Evolutionary conservation across 2,329 filamentous ascomycete genomes (phyloP), one percentile per base, ranked within the genome.

Genomic region (Tolypocladium nubicola): DNA sequence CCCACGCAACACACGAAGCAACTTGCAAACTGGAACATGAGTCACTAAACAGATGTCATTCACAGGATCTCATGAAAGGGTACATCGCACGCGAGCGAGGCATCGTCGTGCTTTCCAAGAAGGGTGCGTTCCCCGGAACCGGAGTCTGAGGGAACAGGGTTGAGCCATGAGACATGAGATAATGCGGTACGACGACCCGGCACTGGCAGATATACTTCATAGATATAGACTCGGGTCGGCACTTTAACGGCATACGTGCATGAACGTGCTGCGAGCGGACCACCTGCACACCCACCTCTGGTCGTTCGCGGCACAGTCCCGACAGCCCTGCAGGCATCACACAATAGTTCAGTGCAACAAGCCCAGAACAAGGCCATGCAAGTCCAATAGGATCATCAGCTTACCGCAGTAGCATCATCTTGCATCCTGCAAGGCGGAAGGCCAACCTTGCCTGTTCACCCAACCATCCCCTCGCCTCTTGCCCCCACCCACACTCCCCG

Each of bases 11-110:
- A 52, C 35, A 23, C 26, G 23, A 37, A 21, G 60, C 61, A 52
- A 56, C 4, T 35, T 9, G 30, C 16, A n/a, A 14, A 35, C 10
- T 5, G n/a, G 64, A 61, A 39, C 58, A 63, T 70, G 66, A 71
- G 59, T 72, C 65, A 70, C 70, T 73, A 61, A 73, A 73, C 58
- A 26, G 58, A 33, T 53, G 47, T 52, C n/a, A 38, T 60, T 58
- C 56, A 33, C 60, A 96, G 90, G 89, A 88, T 59, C 79, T 94
- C 30, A 96, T 99, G 89, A 99, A 97, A 74, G 94, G 95, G 45
- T 99, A 99, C 73, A 99, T 99, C 64, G 87, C 93, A 38, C 87
- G 93, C 56, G 92, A 96, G 64, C 85, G 89, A 64, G 88, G 88
- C 39, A 92, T 92, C 63, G 88, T 99, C 35, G 94, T 99, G 23